Conservation (phyloP, 225 moss, liverwort and hornwort species). For the Bryum argenteum region DNA sequence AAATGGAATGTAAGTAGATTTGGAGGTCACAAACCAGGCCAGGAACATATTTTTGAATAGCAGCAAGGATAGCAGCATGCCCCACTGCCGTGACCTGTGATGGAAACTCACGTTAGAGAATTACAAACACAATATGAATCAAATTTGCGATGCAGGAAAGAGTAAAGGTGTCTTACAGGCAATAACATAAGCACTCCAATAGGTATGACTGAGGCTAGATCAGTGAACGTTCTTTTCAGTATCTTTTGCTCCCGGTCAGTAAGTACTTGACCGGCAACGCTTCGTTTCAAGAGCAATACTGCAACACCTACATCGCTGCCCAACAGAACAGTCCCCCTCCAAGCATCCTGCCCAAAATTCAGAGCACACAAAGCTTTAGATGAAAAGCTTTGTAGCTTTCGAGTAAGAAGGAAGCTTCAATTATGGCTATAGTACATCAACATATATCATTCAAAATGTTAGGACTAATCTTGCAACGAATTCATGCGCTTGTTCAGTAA, state of each 20-base stretch:
- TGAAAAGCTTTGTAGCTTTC: slow-evolving; percentile 10
- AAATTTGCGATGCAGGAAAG: background rate
- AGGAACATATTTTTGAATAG: slow-evolving; percentile 70
- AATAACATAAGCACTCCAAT: slow-evolving; percentile 66
- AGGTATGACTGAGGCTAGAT: slow-evolving; percentile 63
- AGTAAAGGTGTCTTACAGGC: slow-evolving; percentile 44
- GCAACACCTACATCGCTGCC: slow-evolving; percentile 64
- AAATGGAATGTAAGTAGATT: slow-evolving; percentile 4
- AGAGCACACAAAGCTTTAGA: slow-evolving; percentile 17
- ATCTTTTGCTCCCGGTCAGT: slow-evolving; percentile 72
- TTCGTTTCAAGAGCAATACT: slow-evolving; percentile 60
- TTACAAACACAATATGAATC: background rate
- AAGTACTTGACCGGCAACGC: slow-evolving; percentile 56
- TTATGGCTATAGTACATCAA: background rate
- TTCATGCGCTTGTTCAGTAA: background rate
- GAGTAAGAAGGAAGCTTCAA: background rate
- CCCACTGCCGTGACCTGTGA: slow-evolving; percentile 69
- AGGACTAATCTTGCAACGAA: background rate
- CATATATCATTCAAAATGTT: background rate
- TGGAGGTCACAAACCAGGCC: slow-evolving; percentile 50
- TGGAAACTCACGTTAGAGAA: slow-evolving; percentile 18
- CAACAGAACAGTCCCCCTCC: slow-evolving; percentile 67
- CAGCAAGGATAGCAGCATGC: slow-evolving; percentile 73
- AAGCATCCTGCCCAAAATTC: slow-evolving; percentile 51
- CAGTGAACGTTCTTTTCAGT: slow-evolving; percentile 58